Conservation (phyloP, 2,329 filamentous ascomycete species). For the Aureobasidium zeae region DNA sequence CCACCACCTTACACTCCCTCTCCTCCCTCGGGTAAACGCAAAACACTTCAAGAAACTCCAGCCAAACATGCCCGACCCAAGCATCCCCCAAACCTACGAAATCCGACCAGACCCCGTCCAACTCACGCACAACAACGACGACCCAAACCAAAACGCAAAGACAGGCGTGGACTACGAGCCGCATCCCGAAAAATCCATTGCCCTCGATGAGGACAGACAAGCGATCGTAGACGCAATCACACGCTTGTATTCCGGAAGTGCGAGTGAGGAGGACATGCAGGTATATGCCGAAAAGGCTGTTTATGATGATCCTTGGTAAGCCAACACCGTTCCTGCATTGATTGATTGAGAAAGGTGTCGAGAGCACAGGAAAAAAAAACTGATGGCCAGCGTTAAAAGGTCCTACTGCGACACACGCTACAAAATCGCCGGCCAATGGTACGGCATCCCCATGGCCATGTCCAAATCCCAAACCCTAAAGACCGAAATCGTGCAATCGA, state of each 20-base stretch:
- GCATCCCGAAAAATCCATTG: slow-evolving; percentile 29
- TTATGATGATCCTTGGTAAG: slow-evolving; percentile 40
- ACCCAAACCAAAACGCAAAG: slow-evolving; percentile 21
- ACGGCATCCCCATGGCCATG: slow-evolving; percentile 35
- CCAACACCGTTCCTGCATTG: no score
- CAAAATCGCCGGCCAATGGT: slow-evolving; percentile 33
- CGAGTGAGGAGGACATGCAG: slow-evolving; percentile 40
- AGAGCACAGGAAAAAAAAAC: slow-evolving; percentile 28
- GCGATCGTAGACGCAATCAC: slow-evolving; percentile 36
- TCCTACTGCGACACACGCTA: slow-evolving; percentile 41
- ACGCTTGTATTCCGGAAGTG: slow-evolving; percentile 39
- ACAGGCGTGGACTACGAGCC: slow-evolving; percentile 36
- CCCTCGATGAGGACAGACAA: slow-evolving; percentile 29
- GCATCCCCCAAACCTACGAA: slow-evolving; percentile 16
- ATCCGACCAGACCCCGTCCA: slow-evolving; percentile 23
- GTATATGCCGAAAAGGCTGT: slow-evolving; percentile 40
- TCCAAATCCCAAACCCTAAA: slow-evolving; percentile 32
- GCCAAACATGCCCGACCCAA: slow-evolving; percentile 12
- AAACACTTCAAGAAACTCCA: not conserved
- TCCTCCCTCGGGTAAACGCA: no score
- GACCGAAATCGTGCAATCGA: slow-evolving; percentile 34
- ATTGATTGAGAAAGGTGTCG: slow-evolving; percentile 29
- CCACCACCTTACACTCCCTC: no score
- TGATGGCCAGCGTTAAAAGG: no score
- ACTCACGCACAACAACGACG: slow-evolving; percentile 24